Evolutionary conservation across 257 asterid species (phyloP).

Genomic region (Datura wrightii): DNA sequence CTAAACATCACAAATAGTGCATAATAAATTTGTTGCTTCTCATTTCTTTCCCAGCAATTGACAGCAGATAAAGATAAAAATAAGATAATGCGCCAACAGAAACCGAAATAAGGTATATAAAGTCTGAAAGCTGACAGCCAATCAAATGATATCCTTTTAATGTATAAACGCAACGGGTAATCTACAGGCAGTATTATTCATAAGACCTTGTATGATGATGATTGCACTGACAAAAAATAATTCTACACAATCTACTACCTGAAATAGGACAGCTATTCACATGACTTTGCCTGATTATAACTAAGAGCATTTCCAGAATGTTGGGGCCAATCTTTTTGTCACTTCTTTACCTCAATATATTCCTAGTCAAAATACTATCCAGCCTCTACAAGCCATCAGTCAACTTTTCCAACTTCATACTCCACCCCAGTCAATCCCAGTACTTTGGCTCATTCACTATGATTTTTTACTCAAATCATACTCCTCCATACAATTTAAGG

Average conservation of each 20-base stretch:
- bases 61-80: not conserved
- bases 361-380: too few relatives aligned
- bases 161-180: not conserved
- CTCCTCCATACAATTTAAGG: too few relatives aligned
- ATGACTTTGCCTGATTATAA: not conserved
- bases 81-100: not conserved
- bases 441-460: too few relatives aligned
- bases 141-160: not conserved
- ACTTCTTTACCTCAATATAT: too few relatives aligned
- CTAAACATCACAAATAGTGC: not conserved
- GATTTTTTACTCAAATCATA: too few relatives aligned
- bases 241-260: not conserved
- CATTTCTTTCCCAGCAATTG: not conserved
- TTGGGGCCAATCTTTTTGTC: too few relatives aligned
- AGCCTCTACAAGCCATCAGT: too few relatives aligned
- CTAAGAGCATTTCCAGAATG: not conserved
- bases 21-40: not conserved
- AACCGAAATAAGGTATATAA: not conserved
- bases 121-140: not conserved
- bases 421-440: too few relatives aligned
- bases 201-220: not conserved
- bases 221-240: not conserved
- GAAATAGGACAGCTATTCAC: conserved; percentile 3
- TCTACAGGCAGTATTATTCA: not conserved
- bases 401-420: too few relatives aligned